These are phyloP conservation scores for Penicillium dipodomyicola DNA, from an alignment of 495 filamentous ascomycete species.

Conservation along the genomic window DNA sequence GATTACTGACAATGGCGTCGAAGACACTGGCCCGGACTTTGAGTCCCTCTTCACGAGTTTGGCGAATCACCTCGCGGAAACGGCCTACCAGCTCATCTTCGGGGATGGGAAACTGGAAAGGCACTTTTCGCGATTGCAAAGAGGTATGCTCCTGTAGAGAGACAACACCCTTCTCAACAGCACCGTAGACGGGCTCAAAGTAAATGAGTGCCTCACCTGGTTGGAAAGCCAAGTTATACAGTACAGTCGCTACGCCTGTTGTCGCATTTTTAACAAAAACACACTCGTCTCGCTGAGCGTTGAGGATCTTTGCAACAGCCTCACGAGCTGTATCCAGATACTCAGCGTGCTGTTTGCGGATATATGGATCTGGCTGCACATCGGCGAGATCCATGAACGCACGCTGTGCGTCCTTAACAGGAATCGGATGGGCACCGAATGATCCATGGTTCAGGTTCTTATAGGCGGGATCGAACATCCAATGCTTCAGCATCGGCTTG, in stretches of 20 bases:
- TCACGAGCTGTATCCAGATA: constrained; percentile 62
- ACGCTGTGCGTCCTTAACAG: constrained; percentile 56
- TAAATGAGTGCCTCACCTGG: constrained; percentile 60
- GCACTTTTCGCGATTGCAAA: constrained; percentile 39
- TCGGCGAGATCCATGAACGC: constrained; percentile 61
- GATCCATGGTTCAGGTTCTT: constrained; percentile 85
- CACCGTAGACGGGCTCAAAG: constrained; percentile 76
- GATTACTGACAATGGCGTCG: constrained; percentile 71
- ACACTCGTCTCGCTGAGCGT: constrained; percentile 58
- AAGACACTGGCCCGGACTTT: constrained; percentile 65
- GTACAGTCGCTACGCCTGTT: constrained; percentile 73
- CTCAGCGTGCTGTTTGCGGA: constrained; percentile 58
- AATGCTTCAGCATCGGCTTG: constrained; percentile 62
- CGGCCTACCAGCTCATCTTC: constrained; percentile 55
- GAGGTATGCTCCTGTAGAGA: constrained; percentile 63
- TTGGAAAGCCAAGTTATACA: constrained; percentile 65
- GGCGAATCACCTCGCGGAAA: constrained; percentile 50
- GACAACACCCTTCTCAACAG: constrained; percentile 65
- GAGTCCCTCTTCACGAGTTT: constrained; percentile 43
- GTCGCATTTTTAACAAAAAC: constrained; percentile 85
- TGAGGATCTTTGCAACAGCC: constrained; percentile 61
- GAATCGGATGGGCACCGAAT: constrained; percentile 69
- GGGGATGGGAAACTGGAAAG: constrained; percentile 55
- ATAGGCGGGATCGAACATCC: constrained; percentile 65
- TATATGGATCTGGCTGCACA: constrained; percentile 66